Evolutionary conservation across 768 basidiomycete species (phyloP).

Genomic region (Tubosaeta sp.): DNA sequence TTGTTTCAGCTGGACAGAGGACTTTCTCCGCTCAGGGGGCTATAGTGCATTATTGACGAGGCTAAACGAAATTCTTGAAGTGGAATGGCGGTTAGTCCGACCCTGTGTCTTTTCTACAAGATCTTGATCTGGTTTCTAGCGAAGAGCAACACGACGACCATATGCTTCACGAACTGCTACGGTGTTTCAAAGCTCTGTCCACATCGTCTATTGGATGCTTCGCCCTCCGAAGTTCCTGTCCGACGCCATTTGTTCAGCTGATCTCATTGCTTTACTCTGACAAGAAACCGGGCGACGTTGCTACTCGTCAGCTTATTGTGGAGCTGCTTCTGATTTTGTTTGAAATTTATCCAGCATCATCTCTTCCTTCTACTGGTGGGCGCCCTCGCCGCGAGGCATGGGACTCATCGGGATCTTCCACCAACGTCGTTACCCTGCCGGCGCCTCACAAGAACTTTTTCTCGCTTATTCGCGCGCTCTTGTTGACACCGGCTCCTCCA

Average conservation of each 20-base stretch:
- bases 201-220: slow-evolving; percentile 87
- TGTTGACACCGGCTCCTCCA: slow-evolving; percentile 70
- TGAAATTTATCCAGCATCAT: slow-evolving; percentile 77
- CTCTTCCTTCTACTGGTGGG: slow-evolving; percentile 52
- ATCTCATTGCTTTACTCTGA: slow-evolving; percentile 88
- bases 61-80: slow-evolving; percentile 85
- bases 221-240: slow-evolving; percentile 84
- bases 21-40: slow-evolving; percentile 79
- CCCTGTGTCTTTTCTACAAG: not conserved
- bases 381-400: slow-evolving; percentile 47
- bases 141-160: slow-evolving; percentile 99
- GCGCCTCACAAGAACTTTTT: slow-evolving; percentile 68
- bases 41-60: slow-evolving; percentile 80
- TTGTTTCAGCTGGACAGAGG: slow-evolving; percentile 74
- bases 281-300: slow-evolving; percentile 95
- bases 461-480: slow-evolving; percentile 67
- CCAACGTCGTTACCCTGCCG: slow-evolving; percentile 61
- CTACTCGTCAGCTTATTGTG: slow-evolving; percentile 83
- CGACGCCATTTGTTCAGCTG: slow-evolving; percentile 83
- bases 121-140: slow-evolving; percentile 38
- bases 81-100: slow-evolving; percentile 91
- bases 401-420: slow-evolving; percentile 46
- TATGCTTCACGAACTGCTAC: slow-evolving; percentile 83
- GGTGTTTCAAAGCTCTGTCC: slow-evolving; percentile 90
- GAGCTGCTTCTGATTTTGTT: slow-evolving; percentile 86